Conservation (phyloP, 2,329 filamentous ascomycete species). For the Ilyonectria sp. region DNA sequence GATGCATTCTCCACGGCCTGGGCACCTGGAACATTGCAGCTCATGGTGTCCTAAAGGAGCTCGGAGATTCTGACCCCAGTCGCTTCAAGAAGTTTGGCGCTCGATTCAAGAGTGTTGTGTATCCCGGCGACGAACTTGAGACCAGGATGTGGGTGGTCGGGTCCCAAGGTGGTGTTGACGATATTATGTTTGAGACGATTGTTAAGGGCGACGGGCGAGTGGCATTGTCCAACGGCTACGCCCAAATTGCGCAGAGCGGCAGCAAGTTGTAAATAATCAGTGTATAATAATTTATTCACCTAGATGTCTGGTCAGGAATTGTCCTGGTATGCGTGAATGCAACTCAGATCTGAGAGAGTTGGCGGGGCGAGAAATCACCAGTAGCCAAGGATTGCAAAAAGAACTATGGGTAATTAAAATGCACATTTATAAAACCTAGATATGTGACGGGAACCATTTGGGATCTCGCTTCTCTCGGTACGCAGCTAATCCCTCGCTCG, state of each 20-base stretch:
- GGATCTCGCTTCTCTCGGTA: conserved; percentile 52
- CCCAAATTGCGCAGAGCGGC: conserved; percentile 47
- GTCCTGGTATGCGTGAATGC: neutral
- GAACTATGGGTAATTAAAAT: neutral
- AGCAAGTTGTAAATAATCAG: conserved; percentile 46
- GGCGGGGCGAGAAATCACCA: neutral
- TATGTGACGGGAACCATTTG: conserved; percentile 49
- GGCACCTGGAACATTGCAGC: conserved; percentile 64
- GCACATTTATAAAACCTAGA: conserved; percentile 36
- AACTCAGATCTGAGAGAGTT: neutral
- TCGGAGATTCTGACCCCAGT: conserved; percentile 58
- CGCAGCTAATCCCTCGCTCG: conserved; percentile 47
- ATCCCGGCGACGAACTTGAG: conserved; percentile 61
- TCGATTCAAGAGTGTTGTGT: conserved; percentile 62
- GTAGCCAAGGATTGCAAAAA: no score
- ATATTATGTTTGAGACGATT: conserved; percentile 58
- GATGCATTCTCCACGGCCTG: conserved; percentile 62
- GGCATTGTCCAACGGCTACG: conserved; percentile 56
- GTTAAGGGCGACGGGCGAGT: conserved; percentile 56
- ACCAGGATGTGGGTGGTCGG: conserved; percentile 60
- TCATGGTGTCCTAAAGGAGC: conserved; percentile 57
- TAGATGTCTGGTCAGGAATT: neutral
- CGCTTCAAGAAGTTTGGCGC: conserved; percentile 61
- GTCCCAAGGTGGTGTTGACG: conserved; percentile 50
- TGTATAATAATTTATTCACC: neutral